Evolutionary conservation across 2,329 filamentous ascomycete genomes (phyloP), one percentile per base, ranked within the genome.

Genomic region (Alternaria incomplexa): DNA sequence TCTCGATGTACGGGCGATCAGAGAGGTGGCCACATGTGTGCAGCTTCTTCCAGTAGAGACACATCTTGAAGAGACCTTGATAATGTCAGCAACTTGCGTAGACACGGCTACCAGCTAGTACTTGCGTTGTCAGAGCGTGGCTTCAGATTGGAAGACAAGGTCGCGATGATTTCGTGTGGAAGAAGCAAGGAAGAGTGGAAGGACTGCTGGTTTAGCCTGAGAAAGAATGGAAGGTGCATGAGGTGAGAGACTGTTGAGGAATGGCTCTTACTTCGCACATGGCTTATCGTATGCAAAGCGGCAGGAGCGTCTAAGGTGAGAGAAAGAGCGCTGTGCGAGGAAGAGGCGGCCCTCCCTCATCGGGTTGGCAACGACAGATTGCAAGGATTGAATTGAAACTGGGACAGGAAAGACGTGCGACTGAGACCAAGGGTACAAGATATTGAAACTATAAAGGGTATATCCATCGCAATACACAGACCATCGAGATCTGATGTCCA

Each of bases 21-120:
- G 62, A 66, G 53, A 53, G 40, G 63, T 73, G 65, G 4, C 47
- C 57, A 61, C 72, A 74, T 4, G 69, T 72, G 54, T 73, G 70
- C 8, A 56, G 44, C 32, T 74, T 74, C 46, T 65, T 73, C 70
- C 71, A 73, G 66, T 73, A 73, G 22, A 58, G 59, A 56, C 72
- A 74, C 72, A 74, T 74, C 44, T 7, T 65, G 52, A 40, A 17
- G 5, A 50, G 22, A 13, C 40, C 60, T 32, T 36, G n/a, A 7
- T 6, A 25, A 26, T 6, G 25, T 54, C 30, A 46, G 56, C 30
- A 26, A 26, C 10, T 9, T 22, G 17, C 12, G 20, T 13, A 17
- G 15, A 12, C 5, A 22, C 6, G 26, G n/a, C n/a, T 25, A 13
- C 13, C 11, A 11, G 32, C 15, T 20, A 5, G 5, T 22, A 40